These are phyloP conservation scores for Brasenia schreberi DNA, from an alignment of 164 flowering plant species.

Conservation along the genomic window DNA sequence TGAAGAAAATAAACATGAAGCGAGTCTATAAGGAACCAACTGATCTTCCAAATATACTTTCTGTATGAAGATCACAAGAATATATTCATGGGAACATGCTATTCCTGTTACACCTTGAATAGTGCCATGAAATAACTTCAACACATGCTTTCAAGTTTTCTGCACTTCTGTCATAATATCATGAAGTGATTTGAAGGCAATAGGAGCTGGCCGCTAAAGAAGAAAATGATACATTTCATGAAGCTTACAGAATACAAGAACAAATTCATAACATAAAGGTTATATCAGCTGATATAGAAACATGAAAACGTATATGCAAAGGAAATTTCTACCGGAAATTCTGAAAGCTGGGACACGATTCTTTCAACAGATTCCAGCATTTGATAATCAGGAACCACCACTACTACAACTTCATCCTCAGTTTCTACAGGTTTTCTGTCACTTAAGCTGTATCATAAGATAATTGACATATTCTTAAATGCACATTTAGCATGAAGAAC, in stretches of 20 bases:
- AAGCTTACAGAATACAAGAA: too few species aligned
- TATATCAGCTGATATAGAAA: not conserved
- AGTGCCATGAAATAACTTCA: too few species aligned
- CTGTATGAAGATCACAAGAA: too few species aligned
- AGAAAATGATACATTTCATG: too few species aligned
- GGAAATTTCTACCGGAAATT: conserved; percentile 51
- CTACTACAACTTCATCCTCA: conserved; percentile 85
- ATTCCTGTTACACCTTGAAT: too few species aligned
- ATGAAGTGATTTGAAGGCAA: too few species aligned
- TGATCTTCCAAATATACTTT: not conserved
- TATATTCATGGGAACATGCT: too few species aligned
- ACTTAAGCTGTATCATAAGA: conserved; percentile 50
- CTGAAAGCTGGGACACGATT: conserved; percentile 67
- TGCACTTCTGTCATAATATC: too few species aligned
- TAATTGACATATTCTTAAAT: not conserved
- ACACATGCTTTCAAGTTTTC: too few species aligned
- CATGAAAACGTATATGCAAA: not conserved
- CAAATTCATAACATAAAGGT: too few species aligned
- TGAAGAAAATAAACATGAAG: not conserved
- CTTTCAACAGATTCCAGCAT: conserved; percentile 76
- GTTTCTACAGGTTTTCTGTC: conserved; percentile 77
- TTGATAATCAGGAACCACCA: conserved; percentile 97
- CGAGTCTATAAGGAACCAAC: not conserved
- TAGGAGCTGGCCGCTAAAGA: too few species aligned
- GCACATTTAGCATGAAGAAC: not conserved